Conservation (phyloP, 106 monocot species). For the Platanthera guangdongensis region DNA sequence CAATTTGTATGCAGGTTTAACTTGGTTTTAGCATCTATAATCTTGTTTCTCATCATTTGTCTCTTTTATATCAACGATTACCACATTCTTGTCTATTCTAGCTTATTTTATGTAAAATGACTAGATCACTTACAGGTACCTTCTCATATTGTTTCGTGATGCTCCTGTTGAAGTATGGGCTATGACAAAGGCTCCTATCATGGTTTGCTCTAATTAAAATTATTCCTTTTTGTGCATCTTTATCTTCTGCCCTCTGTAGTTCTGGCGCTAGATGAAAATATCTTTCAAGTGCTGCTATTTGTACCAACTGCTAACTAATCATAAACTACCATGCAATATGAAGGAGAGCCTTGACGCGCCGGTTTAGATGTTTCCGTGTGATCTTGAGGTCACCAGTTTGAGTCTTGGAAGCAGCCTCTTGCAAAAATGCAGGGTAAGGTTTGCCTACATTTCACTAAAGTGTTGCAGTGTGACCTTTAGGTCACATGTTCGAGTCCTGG, state of each 20-base stretch:
- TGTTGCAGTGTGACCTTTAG: too few relatives aligned
- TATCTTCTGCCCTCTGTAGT: background rate
- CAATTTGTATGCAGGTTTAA: too few relatives aligned
- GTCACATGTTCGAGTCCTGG: too few relatives aligned
- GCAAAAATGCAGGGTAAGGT: too few relatives aligned
- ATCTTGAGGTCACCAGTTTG: too few relatives aligned
- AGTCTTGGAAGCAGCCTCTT: too few relatives aligned
- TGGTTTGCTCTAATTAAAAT: constrained; percentile 41
- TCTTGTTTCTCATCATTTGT: too few relatives aligned
- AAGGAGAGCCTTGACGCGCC: background rate
- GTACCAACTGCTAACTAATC: background rate
- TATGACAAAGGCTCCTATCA: constrained; percentile 96
- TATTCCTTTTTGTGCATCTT: background rate
- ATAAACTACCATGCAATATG: background rate
- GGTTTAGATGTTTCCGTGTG: too few relatives aligned
- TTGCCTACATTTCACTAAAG: too few relatives aligned
- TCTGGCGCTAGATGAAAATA: background rate
- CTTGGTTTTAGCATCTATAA: too few relatives aligned
- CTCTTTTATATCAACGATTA: too few relatives aligned
- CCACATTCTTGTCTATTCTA: background rate
- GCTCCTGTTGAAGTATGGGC: constrained; percentile 99
- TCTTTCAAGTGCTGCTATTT: background rate
- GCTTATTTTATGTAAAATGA: constrained; percentile 3
- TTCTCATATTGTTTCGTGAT: constrained; percentile 96
- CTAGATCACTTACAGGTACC: constrained; percentile 60